Percentiles rank a stretch among this genome's conserved stretches.
These are phyloP conservation scores for Hericium rajendrae DNA, from an alignment of 768 basidiomycete genomes.

Conservation along the genomic window DNA sequence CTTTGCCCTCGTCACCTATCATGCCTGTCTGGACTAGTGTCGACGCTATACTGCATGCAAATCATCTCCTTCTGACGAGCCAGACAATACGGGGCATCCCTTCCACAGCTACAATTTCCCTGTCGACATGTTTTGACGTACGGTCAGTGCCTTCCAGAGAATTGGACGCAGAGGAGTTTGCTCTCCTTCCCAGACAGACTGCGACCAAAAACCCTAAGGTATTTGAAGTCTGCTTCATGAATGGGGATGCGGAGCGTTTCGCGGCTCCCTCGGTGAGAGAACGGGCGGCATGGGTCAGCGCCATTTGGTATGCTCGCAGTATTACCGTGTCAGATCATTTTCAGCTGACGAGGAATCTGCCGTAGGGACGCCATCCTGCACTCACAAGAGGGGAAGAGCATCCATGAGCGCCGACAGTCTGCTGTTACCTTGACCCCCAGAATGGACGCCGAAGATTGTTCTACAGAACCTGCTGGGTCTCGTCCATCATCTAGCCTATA, in stretches of 20 bases:
- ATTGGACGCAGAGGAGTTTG: conserved; percentile 34
- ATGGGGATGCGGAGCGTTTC: conserved; percentile 44
- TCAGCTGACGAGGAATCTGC: background rate
- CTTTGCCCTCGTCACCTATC: conserved; percentile 16
- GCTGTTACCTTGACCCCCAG: background rate
- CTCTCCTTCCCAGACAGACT: conserved; percentile 28
- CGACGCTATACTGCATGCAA: conserved; percentile 25
- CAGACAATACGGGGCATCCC: conserved; percentile 31
- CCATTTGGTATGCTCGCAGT: conserved; percentile 47
- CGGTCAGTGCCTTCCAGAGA: conserved; percentile 42
- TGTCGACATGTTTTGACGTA: conserved; percentile 51
- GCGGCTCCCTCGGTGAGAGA: conserved; percentile 52
- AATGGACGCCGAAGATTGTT: background rate
- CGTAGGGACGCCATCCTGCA: conserved; percentile 52
- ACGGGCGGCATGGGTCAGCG: conserved; percentile 65
- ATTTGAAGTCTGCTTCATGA: conserved; percentile 59
- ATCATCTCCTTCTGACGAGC: conserved; percentile 40
- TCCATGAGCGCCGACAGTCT: conserved; percentile 9
- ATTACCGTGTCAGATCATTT: background rate
- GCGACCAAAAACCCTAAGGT: conserved; percentile 37
- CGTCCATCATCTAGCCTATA: conserved; percentile 2
- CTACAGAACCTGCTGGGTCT: background rate
- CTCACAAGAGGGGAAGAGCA: conserved; percentile 18
- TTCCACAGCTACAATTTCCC: conserved; percentile 35
- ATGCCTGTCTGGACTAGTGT: conserved; percentile 44